These are phyloP conservation scores for Apiospora sp. DNA, from an alignment of 2,329 filamentous ascomycete species.

Conservation along the genomic window DNA sequence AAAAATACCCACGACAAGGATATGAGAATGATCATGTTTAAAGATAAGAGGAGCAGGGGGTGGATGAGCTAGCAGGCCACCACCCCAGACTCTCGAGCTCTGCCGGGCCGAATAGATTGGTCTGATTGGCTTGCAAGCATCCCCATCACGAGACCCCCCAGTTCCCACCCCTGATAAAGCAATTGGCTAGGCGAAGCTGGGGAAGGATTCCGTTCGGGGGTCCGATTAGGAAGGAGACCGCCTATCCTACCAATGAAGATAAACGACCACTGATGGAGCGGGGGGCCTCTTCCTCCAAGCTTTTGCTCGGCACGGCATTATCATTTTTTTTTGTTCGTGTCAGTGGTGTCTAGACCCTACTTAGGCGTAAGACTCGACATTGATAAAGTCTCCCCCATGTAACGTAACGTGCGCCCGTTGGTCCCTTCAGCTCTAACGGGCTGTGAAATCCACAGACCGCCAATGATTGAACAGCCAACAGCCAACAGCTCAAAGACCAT, in stretches of 20 bases:
- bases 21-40: not conserved
- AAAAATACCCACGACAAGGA: not conserved
- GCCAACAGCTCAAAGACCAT: not conserved
- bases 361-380: not conserved
- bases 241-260: not conserved
- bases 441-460: not conserved
- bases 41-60: not conserved
- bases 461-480: not conserved
- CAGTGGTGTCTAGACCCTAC: not conserved
- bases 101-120: slow-evolving; percentile 18
- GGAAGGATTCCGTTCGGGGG: slow-evolving; percentile 2
- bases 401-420: slow-evolving; percentile 13
- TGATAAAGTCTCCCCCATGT: not conserved
- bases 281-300: not conserved
- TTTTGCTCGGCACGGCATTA: not conserved
- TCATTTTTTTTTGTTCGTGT: not conserved
- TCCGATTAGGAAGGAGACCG: slow-evolving; percentile 20
- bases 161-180: slow-evolving; percentile 10
- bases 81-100: slow-evolving; percentile 12
- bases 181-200: slow-evolving; percentile 17
- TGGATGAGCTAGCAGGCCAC: not conserved
- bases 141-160: slow-evolving; percentile 5
- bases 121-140: not conserved
- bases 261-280: not conserved
- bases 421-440: not conserved